Evolutionary conservation across 805 yeast genomes (phyloP).

Genomic region (Wickerhamiella siamensis): DNA sequence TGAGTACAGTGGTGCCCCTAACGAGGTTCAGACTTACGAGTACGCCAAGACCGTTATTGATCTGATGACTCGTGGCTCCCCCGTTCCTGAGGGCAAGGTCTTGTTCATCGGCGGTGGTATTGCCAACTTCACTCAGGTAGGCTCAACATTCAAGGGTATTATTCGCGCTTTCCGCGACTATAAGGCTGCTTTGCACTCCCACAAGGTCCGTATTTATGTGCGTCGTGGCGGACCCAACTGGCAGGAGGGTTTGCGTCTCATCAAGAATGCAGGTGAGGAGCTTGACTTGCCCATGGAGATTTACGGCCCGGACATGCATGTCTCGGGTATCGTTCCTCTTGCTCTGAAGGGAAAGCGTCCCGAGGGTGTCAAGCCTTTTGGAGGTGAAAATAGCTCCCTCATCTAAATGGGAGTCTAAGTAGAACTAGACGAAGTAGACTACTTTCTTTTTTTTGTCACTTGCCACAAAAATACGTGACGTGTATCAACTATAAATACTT

Average conservation of each 20-base stretch:
- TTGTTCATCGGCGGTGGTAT: conserved; percentile 35
- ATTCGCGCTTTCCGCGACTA: conserved; percentile 34
- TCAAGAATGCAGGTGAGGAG: conserved; percentile 32
- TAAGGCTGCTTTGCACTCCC: conserved; percentile 26
- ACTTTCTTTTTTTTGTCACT: no score
- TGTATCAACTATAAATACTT: conserved; percentile 1
- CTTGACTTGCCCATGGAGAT: conserved; percentile 33
- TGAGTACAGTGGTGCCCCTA: conserved; percentile 36
- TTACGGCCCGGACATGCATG: conserved; percentile 39
- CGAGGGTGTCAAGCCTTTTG: conserved; percentile 28
- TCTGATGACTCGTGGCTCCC: conserved; percentile 31
- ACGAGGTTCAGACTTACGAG: conserved; percentile 34
- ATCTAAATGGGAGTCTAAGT: background rate
- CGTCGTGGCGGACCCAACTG: conserved; percentile 37
- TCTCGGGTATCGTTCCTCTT: conserved; percentile 33
- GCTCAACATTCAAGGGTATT: conserved; percentile 35
- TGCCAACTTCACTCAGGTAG: conserved; percentile 36
- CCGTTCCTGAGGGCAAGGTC: conserved; percentile 29
- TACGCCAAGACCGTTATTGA: conserved; percentile 35
- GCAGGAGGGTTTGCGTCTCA: conserved; percentile 34
- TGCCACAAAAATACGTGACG: background rate
- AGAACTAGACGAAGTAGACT: no score
- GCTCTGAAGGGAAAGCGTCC: conserved; percentile 31
- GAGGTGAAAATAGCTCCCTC: conserved; percentile 9
- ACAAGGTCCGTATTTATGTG: conserved; percentile 30